A percentile compares a stretch with the other conserved stretches of the same genome.
These are phyloP conservation scores for Pythium sp. DNA, from an alignment of 352 stramenopile genomes.

Conservation along the genomic window DNA sequence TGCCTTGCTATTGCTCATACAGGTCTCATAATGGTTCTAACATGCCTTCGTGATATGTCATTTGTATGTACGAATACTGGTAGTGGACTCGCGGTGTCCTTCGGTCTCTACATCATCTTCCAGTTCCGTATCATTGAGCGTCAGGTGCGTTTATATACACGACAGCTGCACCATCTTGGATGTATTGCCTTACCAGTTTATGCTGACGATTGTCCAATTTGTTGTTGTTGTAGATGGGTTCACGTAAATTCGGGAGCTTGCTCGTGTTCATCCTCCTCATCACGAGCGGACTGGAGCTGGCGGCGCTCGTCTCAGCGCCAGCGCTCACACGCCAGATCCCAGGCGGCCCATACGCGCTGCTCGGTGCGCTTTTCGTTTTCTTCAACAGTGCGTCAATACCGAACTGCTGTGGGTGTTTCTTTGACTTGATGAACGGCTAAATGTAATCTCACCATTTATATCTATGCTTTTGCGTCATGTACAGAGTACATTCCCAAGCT, in stretches of 20 bases:
- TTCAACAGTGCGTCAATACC: slow-evolving; percentile 59
- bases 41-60: neutral
- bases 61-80: neutral
- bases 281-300: slow-evolving; percentile 44
- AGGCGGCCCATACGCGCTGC: slow-evolving; percentile 62
- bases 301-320: slow-evolving; percentile 40
- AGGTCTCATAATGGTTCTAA: neutral
- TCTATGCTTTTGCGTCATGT: neutral
- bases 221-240: slow-evolving; percentile 53
- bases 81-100: slow-evolving; percentile 71
- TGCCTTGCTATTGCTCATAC: neutral
- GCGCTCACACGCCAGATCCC: slow-evolving; percentile 40
- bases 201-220: neutral
- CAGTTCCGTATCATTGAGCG: slow-evolving; percentile 82
- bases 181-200: too few relatives aligned
- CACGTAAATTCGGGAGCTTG: slow-evolving; percentile 81
- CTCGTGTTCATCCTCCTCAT: slow-evolving; percentile 61
- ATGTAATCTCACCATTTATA: neutral
- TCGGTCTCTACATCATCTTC: slow-evolving; percentile 85
- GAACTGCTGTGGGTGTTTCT: neutral
- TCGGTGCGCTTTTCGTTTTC: slow-evolving; percentile 73
- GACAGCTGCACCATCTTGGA: too few relatives aligned
- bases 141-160: slow-evolving; percentile 25
- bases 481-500: slow-evolving; percentile 80
- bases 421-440: neutral